Evolutionary conservation across 2,329 filamentous ascomycete species (phyloP).

Genomic region (Cercospora sp.): DNA sequence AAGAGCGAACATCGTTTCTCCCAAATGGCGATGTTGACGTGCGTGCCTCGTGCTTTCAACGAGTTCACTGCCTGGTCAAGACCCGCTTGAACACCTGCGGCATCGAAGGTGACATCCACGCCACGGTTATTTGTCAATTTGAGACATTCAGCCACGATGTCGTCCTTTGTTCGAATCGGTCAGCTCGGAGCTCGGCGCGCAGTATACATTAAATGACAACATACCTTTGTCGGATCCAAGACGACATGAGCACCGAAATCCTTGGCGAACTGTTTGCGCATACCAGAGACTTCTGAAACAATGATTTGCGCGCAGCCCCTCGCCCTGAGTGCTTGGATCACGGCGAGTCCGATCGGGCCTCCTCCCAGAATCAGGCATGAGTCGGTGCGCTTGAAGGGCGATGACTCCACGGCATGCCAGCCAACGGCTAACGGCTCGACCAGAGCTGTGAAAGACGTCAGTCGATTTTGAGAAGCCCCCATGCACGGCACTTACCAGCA

Average conservation of each 20-base stretch:
- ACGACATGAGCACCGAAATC: slow-evolving; percentile 55
- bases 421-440: slow-evolving; percentile 57
- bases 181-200: slow-evolving; percentile 39
- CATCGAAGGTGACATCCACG: slow-evolving; percentile 54
- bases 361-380: slow-evolving; percentile 53
- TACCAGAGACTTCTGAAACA: slow-evolving; percentile 52
- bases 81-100: slow-evolving; percentile 54
- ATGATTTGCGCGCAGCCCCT: slow-evolving; percentile 52
- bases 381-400: slow-evolving; percentile 50
- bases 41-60: slow-evolving; percentile 51
- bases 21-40: slow-evolving; percentile 59
- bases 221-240: slow-evolving; percentile 51
- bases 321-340: slow-evolving; percentile 50
- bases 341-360: slow-evolving; percentile 55
- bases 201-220: slow-evolving; percentile 37
- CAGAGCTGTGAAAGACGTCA: slow-evolving; percentile 42
- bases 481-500: slow-evolving; percentile 38
- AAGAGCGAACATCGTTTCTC: slow-evolving; percentile 53
- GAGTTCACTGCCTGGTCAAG: slow-evolving; percentile 53
- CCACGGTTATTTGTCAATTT: slow-evolving; percentile 49
- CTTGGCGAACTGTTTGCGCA: slow-evolving; percentile 51
- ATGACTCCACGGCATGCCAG: slow-evolving; percentile 57
- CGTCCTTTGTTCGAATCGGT: slow-evolving; percentile 51
- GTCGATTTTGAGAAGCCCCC: neutral
- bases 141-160: slow-evolving; percentile 48